Evolutionary conservation across 106 monocot genomes (phyloP).

Genomic region (Agapanthus africanus): DNA sequence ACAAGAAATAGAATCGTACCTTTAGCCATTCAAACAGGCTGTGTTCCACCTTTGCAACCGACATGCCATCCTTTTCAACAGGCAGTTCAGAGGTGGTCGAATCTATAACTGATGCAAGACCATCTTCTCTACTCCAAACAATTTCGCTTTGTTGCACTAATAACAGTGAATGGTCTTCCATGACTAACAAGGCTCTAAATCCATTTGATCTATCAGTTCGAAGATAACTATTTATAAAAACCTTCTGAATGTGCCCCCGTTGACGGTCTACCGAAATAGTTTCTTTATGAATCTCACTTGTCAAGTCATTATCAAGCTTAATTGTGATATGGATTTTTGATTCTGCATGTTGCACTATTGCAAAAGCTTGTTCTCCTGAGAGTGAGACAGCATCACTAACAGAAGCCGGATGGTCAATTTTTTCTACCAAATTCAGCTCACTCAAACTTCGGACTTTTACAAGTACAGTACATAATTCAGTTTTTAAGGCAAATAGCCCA

Average conservation of each 20-base stretch:
- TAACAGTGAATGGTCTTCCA: conserved; percentile 86
- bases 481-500: conserved; percentile 57
- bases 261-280: conserved; percentile 47
- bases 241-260: conserved; percentile 54
- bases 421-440: conserved; percentile 50
- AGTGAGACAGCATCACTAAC: conserved; percentile 66
- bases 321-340: conserved; percentile 43
- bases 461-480: conserved; percentile 31
- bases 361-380: conserved; percentile 67
- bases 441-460: conserved; percentile 37
- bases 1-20: conserved; percentile 34
- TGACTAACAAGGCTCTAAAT: conserved; percentile 88
- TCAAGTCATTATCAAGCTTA: conserved; percentile 40
- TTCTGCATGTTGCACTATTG: conserved; percentile 41
- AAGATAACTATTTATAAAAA: conserved; percentile 96
- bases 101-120: conserved; percentile 89
- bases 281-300: conserved; percentile 46
- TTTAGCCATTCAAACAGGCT: conserved; percentile 94
- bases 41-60: conserved; percentile 88
- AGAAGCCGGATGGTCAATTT: conserved; percentile 31
- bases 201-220: conserved; percentile 87
- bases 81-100: conserved; percentile 81
- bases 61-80: conserved; percentile 86
- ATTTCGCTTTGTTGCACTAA: conserved; percentile 88
- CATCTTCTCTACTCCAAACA: conserved; percentile 98